These are phyloP conservation scores for Citrus trifoliata DNA, from an alignment of 345 rosid species.

Conservation along the genomic window DNA sequence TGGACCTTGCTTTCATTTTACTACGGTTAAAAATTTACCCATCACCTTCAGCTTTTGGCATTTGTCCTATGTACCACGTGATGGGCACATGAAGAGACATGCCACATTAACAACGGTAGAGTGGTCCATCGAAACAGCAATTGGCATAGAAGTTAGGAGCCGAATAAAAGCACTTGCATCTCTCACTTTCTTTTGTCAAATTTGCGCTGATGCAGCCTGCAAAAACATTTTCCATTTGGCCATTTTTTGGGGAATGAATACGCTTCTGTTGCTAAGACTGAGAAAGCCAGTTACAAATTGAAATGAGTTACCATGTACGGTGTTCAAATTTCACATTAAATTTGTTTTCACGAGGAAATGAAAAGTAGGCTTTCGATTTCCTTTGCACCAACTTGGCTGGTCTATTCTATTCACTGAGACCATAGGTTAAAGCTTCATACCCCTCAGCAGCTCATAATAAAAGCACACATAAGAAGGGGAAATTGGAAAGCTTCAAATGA, in stretches of 20 bases:
- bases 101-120: neutral
- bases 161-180: neutral
- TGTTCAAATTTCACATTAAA: neutral
- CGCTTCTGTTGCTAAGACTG: neutral
- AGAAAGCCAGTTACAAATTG: neutral
- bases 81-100: constrained; percentile 2
- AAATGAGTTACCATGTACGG: neutral
- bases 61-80: neutral
- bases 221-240: neutral
- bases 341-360: neutral
- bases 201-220: neutral
- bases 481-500: neutral
- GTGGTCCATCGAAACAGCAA: neutral
- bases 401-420: neutral
- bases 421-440: neutral
- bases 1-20: neutral
- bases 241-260: neutral
- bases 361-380: neutral
- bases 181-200: neutral
- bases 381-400: neutral
- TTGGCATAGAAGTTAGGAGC: neutral
- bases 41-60: neutral
- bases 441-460: neutral
- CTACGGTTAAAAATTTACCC: neutral
- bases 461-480: neutral